These are phyloP conservation scores for Phascolomyces articulosus DNA, from an alignment of 371 early-diverging fungal species.

Conservation along the genomic window DNA sequence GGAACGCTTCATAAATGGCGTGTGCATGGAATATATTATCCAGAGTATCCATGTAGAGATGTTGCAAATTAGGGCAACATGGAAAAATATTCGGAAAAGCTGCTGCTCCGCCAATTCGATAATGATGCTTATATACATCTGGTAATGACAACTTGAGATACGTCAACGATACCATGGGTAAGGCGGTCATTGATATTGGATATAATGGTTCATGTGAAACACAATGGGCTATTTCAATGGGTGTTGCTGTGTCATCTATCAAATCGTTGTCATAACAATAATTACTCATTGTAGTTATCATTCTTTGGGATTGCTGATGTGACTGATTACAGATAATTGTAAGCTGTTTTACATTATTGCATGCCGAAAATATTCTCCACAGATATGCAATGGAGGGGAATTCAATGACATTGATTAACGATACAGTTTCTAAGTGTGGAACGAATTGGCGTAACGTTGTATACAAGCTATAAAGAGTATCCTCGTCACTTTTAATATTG, in stretches of 20 bases:
- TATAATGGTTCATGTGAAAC: constrained; percentile 1
- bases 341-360: not conserved
- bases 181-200: not conserved
- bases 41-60: not conserved
- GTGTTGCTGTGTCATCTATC: not conserved
- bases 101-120: not conserved
- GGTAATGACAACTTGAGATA: not conserved
- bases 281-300: not conserved
- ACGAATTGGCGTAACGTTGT: not conserved
- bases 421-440: not conserved
- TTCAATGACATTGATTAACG: not conserved
- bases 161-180: not conserved
- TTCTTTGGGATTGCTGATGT: not conserved
- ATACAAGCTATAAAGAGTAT: not conserved
- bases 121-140: not conserved
- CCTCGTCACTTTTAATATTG: not conserved
- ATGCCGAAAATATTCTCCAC: not conserved
- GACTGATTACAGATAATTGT: not conserved
- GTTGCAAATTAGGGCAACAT: not conserved
- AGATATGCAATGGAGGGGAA: not conserved
- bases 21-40: not conserved
- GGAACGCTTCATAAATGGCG: not conserved
- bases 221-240: not conserved
- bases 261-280: not conserved
- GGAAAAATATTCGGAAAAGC: not conserved